Evolutionary conservation across 73 alveolate genomes (phyloP).

Genomic region (Tetrahymena borealis): DNA sequence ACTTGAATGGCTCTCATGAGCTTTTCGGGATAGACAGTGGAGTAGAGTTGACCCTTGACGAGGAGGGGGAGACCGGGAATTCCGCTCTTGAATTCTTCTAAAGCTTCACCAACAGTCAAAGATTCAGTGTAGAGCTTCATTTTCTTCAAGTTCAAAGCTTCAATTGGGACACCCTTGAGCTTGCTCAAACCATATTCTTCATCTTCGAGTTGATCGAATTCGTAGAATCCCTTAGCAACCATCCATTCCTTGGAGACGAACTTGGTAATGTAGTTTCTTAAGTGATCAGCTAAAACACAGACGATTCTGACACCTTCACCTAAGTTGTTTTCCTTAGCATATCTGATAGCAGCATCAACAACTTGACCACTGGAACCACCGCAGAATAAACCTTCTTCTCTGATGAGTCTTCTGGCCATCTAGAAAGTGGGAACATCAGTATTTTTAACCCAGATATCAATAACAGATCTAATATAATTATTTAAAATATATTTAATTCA

Average conservation of each 20-base stretch:
- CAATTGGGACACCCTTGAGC: neutral
- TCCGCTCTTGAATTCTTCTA: neutral
- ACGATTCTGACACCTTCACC: constrained; percentile 67
- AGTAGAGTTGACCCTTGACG: neutral
- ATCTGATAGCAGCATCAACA: constrained; percentile 61
- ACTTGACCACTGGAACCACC: constrained; percentile 81
- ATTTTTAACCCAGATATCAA: constrained; percentile 66
- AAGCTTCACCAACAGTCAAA: neutral
- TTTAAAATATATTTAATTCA: neutral
- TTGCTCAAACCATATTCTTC: neutral
- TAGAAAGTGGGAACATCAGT: constrained; percentile 58
- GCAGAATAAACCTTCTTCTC: constrained; percentile 73
- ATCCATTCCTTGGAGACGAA: constrained; percentile 80
- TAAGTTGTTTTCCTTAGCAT: constrained; percentile 43
- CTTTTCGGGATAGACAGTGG: neutral
- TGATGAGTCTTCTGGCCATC: constrained; percentile 67
- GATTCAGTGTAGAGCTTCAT: neutral
- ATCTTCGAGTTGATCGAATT: constrained; percentile 37
- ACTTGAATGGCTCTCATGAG: constrained; percentile 1
- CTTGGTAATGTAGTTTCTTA: constrained; percentile 79
- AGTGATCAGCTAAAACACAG: constrained; percentile 62
- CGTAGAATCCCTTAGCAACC: constrained; percentile 66
- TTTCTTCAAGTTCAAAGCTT: neutral
- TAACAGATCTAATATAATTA: constrained; percentile 3
- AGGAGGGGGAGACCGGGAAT: neutral